phyloP scores from a whole-genome alignment of 2,329 filamentous ascomycete species.

The Clonostachys sp. region DNA sequence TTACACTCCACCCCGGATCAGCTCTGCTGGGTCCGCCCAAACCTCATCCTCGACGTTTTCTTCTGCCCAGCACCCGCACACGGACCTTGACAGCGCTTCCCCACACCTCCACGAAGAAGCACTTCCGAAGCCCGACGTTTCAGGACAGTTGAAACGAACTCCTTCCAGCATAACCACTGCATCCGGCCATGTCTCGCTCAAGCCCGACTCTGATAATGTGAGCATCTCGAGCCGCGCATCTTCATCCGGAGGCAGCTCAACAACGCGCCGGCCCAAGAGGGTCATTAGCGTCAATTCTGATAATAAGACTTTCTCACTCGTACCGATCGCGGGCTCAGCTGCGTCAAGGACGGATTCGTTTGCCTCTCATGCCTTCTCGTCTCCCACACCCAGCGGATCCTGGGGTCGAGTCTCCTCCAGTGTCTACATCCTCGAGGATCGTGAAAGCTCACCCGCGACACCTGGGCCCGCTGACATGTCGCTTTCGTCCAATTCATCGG shows the following conservation, averaged over 20 bases:
- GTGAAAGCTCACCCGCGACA: slow-evolving; percentile 42
- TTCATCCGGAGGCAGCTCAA: slow-evolving; percentile 1
- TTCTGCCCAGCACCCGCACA: too few species aligned
- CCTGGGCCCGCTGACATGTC: slow-evolving; percentile 10
- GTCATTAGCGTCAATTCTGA: slow-evolving; percentile 48
- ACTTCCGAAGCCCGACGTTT: slow-evolving; percentile 3
- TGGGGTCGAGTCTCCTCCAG: slow-evolving; percentile 41
- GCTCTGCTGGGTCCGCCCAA: slow-evolving; percentile 9
- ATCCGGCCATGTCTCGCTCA: neutral
- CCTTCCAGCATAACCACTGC: neutral
- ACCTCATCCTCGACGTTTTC: too few species aligned
- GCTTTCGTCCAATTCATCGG: too few species aligned
- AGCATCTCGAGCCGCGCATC: slow-evolving; percentile 2
- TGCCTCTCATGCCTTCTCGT: slow-evolving; percentile 35
- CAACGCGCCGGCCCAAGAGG: slow-evolving; percentile 17
- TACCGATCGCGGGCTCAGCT: slow-evolving; percentile 21
- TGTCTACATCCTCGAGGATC: slow-evolving; percentile 41
- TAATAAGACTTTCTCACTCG: slow-evolving; percentile 55
- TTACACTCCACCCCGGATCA: slow-evolving; percentile 28
- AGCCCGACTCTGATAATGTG: slow-evolving; percentile 1
- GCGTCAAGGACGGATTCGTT: slow-evolving; percentile 17
- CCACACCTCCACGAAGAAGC: neutral
- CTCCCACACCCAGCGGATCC: slow-evolving; percentile 39
- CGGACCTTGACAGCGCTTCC: too few species aligned
- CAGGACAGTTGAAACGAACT: slow-evolving; percentile 3